Evolutionary conservation across 2,329 filamentous ascomycete genomes (phyloP).

Genomic region (Trichoderma sp.): DNA sequence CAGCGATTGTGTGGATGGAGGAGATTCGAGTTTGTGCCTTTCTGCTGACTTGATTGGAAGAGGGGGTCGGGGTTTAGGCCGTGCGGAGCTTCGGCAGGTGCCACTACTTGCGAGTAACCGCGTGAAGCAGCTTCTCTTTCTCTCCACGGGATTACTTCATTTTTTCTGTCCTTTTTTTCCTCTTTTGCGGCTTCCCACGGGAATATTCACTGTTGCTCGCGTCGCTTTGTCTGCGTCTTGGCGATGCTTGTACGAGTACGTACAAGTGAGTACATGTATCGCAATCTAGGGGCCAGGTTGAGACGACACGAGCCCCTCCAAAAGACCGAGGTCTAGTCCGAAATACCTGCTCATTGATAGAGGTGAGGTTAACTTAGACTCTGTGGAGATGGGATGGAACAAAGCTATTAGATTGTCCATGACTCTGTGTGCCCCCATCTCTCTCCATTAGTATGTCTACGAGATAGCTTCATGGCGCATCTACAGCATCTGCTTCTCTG

Average conservation of each 20-base stretch:
- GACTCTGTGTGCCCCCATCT: neutral
- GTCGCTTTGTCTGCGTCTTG: neutral
- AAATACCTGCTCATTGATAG: neutral
- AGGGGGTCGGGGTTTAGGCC: slow-evolving; percentile 1
- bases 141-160: neutral
- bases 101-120: neutral
- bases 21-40: neutral
- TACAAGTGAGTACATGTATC: neutral
- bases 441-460: neutral
- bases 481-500: neutral
- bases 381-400: neutral
- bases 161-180: neutral
- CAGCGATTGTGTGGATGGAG: neutral
- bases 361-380: neutral
- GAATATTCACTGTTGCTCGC: neutral
- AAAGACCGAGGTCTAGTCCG: slow-evolving; percentile 5
- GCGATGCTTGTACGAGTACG: neutral
- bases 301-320: neutral
- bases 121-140: neutral
- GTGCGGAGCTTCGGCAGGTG: neutral
- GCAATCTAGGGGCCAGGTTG: neutral
- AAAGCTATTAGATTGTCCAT: neutral
- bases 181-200: neutral
- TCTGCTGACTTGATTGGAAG: slow-evolving; percentile 20
- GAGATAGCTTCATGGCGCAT: neutral